These are phyloP conservation scores for Narthecium ossifragum DNA, from an alignment of 106 monocot genomes.

Conservation along the genomic window DNA sequence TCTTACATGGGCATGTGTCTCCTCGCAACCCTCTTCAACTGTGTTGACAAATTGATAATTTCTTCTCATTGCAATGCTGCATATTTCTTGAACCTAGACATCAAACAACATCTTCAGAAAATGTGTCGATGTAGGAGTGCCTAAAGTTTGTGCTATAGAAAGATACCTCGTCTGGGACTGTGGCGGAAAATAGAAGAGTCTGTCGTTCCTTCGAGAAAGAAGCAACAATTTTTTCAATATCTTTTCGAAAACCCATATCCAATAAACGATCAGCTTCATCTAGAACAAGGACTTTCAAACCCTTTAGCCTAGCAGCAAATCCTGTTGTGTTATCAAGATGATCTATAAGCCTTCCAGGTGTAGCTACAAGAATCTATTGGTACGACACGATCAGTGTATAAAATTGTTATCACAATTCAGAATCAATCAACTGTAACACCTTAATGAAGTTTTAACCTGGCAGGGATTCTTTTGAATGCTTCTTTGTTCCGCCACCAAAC, in stretches of 20 bases:
- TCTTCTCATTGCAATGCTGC: conserved; percentile 72
- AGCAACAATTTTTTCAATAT: conserved; percentile 76
- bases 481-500: conserved; percentile 76
- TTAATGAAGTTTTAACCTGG: conserved; percentile 42
- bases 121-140: too few relatives aligned
- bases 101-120: not conserved
- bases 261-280: conserved; percentile 76
- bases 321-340: conserved; percentile 94
- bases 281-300: conserved; percentile 74
- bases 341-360: conserved; percentile 93
- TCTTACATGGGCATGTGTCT: conserved; percentile 67
- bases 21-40: conserved; percentile 62
- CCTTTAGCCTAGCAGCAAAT: conserved; percentile 56
- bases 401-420: too few relatives aligned
- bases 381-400: too few relatives aligned
- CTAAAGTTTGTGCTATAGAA: not conserved
- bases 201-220: conserved; percentile 63
- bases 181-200: conserved; percentile 77
- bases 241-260: conserved; percentile 77
- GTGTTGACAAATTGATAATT: conserved; percentile 70
- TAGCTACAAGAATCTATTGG: conserved; percentile 82
- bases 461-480: conserved; percentile 83
- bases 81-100: conserved; percentile 59
- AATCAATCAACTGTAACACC: too few relatives aligned
- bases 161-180: conserved; percentile 72